These are phyloP conservation scores for Pseudogymnoascus sp. DNA, from an alignment of 2,329 filamentous ascomycete species.

Conservation along the genomic window DNA sequence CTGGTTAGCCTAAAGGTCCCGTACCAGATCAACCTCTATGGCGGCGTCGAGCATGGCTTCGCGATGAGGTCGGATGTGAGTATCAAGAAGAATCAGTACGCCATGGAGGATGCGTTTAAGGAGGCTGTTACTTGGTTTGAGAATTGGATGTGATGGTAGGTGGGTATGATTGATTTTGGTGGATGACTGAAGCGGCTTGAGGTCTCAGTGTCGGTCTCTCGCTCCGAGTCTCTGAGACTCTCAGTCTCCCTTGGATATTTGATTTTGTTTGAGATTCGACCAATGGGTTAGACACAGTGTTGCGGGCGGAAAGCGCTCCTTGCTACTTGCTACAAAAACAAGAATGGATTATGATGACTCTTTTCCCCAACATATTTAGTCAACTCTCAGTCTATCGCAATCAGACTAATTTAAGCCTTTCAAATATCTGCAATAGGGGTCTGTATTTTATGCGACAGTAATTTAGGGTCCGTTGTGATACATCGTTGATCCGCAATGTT, in stretches of 20 bases:
- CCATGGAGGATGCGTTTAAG: conserved; percentile 73
- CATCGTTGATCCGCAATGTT: background rate
- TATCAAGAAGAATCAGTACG: conserved; percentile 53
- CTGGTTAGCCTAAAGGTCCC: conserved; percentile 45
- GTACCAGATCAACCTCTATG: conserved; percentile 70
- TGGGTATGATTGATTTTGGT: background rate
- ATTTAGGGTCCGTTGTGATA: background rate
- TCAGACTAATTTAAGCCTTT: background rate
- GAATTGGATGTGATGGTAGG: conserved; percentile 34
- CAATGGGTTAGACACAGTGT: background rate
- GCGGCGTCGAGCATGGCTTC: conserved; percentile 67
- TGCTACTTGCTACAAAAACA: background rate
- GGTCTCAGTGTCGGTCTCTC: too few relatives aligned
- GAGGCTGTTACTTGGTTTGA: conserved; percentile 76
- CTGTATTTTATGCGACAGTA: background rate
- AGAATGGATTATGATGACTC: conserved; percentile 5
- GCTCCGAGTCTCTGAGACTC: too few relatives aligned
- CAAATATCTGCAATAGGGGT: background rate
- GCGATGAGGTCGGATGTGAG: conserved; percentile 58
- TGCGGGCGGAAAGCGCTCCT: background rate
- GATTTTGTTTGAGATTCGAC: too few relatives aligned
- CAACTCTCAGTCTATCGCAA: background rate
- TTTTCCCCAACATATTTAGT: too few relatives aligned
- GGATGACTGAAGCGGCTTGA: background rate
- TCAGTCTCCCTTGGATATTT: too few relatives aligned